These are phyloP conservation scores for Pseudozyma thailandica DNA, from an alignment of 1,284 basidiomycete species.

Conservation along the genomic window DNA sequence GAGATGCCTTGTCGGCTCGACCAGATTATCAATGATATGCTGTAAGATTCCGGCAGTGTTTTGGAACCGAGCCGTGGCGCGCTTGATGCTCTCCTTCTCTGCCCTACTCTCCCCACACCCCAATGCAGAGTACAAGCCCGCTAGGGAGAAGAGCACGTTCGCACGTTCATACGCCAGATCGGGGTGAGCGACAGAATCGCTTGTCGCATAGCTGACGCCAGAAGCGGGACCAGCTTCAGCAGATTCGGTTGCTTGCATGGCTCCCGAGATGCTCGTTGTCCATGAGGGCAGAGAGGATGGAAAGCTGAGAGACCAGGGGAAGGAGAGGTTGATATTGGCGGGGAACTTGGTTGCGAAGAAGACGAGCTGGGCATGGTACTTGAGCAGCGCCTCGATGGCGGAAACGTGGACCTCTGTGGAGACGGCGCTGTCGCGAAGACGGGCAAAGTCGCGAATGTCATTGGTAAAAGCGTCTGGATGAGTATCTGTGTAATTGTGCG, in stretches of 20 bases:
- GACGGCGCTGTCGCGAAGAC: conserved; percentile 72
- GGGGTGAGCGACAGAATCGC: conserved; percentile 51
- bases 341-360: conserved; percentile 81
- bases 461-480: conserved; percentile 87
- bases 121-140: conserved; percentile 52
- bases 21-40: conserved; percentile 43
- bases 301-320: conserved; percentile 59
- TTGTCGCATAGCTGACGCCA: conserved; percentile 36
- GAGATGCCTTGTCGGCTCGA: conserved; percentile 31
- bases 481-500: conserved; percentile 76
- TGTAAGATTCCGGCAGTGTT: conserved; percentile 56
- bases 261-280: conserved; percentile 38
- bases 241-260: conserved; percentile 43
- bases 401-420: conserved; percentile 73
- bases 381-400: conserved; percentile 22
- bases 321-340: conserved; percentile 69
- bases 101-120: conserved; percentile 51
- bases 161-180: conserved; percentile 56
- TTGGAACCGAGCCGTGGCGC: conserved; percentile 58
- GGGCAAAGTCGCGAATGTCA: conserved; percentile 80
- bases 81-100: conserved; percentile 61
- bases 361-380: conserved; percentile 87
- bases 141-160: conserved; percentile 53
- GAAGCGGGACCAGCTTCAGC: conserved; percentile 32
- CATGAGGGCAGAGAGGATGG: conserved; percentile 47